A percentile compares a stretch with the other conserved stretches of the same genome.
Evolutionary conservation across 306 rosid species (phyloP).

Genomic region (Abrus pulchellus): DNA sequence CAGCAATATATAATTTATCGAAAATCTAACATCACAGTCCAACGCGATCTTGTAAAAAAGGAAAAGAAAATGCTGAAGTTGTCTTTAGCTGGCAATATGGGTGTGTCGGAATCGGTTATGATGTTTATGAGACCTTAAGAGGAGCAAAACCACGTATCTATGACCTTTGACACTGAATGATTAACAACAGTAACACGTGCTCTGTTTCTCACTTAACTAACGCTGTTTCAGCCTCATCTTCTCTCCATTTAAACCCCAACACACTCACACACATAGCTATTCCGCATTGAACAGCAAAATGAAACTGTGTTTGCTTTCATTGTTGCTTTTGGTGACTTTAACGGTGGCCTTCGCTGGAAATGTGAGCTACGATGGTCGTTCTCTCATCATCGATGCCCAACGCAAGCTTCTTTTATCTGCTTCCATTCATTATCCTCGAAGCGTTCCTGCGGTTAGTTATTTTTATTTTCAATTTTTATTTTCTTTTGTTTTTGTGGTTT

Average conservation of each 20-base stretch:
- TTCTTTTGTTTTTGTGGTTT: not conserved
- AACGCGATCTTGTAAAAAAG: no score
- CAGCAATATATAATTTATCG: no score
- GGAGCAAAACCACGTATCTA: not conserved
- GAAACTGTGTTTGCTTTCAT: conserved; percentile 30
- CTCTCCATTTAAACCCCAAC: conserved; percentile 24
- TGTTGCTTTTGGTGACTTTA: conserved; percentile 21
- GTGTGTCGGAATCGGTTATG: not conserved
- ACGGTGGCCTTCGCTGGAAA: conserved; percentile 48
- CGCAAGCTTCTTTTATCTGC: conserved; percentile 91
- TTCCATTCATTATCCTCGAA: conserved; percentile 94
- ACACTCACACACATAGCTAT: not conserved
- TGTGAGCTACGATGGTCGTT: conserved; percentile 84
- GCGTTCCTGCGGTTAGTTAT: conserved; percentile 79
- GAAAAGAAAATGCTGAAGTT: not conserved
- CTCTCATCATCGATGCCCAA: conserved; percentile 78
- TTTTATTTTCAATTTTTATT: not conserved
- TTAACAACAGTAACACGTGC: conserved; percentile 25
- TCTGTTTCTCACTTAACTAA: conserved; percentile 34
- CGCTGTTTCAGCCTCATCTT: not conserved
- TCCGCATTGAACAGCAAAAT: conserved; percentile 5
- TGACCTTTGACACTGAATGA: not conserved
- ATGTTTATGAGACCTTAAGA: conserved; percentile 3
- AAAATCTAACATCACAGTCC: no score
- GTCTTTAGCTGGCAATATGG: not conserved